phyloP scores from a whole-genome alignment of 495 filamentous ascomycete species.

The Penicillium goetzii region DNA sequence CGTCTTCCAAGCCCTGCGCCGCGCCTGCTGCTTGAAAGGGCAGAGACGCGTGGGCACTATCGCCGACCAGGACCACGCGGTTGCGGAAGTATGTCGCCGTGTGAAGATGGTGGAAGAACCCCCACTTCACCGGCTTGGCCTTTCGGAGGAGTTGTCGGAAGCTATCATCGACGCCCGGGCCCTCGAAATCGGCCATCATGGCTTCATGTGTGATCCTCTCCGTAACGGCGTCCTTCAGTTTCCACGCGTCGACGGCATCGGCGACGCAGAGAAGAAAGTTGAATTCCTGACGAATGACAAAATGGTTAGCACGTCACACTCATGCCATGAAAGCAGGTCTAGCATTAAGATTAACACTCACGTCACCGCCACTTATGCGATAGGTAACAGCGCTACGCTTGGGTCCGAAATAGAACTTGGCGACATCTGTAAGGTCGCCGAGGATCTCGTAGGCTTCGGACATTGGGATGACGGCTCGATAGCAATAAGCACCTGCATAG shows the following conservation, averaged over 20 bases:
- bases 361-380: neutral
- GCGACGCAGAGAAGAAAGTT: neutral
- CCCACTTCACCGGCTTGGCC: slow-evolving; percentile 15
- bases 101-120: slow-evolving; percentile 29
- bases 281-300: neutral
- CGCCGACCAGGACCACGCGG: slow-evolving; percentile 48
- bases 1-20: slow-evolving; percentile 62
- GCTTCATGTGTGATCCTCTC: neutral
- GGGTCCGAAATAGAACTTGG: slow-evolving; percentile 1
- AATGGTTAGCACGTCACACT: neutral
- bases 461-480: neutral
- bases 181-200: neutral
- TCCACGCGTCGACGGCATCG: neutral
- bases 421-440: neutral
- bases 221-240: neutral
- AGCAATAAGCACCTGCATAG: neutral
- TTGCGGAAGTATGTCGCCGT: slow-evolving; percentile 38
- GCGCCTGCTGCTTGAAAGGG: slow-evolving; percentile 65
- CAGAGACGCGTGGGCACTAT: slow-evolving; percentile 63
- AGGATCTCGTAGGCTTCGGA: neutral
- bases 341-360: neutral
- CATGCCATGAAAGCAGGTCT: too few relatives aligned
- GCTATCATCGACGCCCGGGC: neutral
- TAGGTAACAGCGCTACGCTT: neutral
- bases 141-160: slow-evolving; percentile 1